phyloP scores from a whole-genome alignment of 495 filamentous ascomycete species.

The Podospora appendiculata region DNA sequence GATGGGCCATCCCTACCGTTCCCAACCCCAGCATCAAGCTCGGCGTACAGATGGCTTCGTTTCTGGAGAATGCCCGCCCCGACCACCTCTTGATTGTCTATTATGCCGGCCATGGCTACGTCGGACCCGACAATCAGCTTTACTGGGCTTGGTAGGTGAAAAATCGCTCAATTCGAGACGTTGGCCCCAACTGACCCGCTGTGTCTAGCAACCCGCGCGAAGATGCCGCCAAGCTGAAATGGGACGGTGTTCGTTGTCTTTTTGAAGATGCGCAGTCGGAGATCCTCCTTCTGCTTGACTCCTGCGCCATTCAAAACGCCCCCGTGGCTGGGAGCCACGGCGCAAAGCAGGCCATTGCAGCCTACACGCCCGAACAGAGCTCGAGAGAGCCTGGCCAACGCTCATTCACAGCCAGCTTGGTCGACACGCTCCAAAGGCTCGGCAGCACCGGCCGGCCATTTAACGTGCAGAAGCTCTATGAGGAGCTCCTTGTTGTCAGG shows the following conservation, averaged over 20 bases:
- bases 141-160: slow-evolving; percentile 48
- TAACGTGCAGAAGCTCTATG: slow-evolving; percentile 39
- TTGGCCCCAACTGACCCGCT: slow-evolving; percentile 3
- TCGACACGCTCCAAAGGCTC: slow-evolving; percentile 40
- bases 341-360: slow-evolving; percentile 48
- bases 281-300: slow-evolving; percentile 40
- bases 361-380: slow-evolving; percentile 41
- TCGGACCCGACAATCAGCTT: slow-evolving; percentile 43
- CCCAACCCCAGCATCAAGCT: slow-evolving; percentile 46
- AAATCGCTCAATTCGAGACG: not conserved
- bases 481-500: slow-evolving; percentile 36
- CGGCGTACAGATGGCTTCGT: slow-evolving; percentile 40
- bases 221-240: slow-evolving; percentile 36
- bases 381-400: slow-evolving; percentile 32
- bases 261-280: slow-evolving; percentile 44
- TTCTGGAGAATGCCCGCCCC: slow-evolving; percentile 41
- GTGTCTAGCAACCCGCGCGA: slow-evolving; percentile 30
- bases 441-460: slow-evolving; percentile 36
- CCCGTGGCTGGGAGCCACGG: slow-evolving; percentile 35
- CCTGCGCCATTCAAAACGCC: slow-evolving; percentile 36
- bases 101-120: slow-evolving; percentile 46
- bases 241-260: slow-evolving; percentile 41
- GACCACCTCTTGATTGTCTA: slow-evolving; percentile 51
- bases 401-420: slow-evolving; percentile 43
- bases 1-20: slow-evolving; percentile 43